A percentile compares a stretch with the other conserved stretches of the same genome.
Evolutionary conservation across 352 stramenopile genomes (phyloP).

Genomic region (Globisporangium nodosum): DNA sequence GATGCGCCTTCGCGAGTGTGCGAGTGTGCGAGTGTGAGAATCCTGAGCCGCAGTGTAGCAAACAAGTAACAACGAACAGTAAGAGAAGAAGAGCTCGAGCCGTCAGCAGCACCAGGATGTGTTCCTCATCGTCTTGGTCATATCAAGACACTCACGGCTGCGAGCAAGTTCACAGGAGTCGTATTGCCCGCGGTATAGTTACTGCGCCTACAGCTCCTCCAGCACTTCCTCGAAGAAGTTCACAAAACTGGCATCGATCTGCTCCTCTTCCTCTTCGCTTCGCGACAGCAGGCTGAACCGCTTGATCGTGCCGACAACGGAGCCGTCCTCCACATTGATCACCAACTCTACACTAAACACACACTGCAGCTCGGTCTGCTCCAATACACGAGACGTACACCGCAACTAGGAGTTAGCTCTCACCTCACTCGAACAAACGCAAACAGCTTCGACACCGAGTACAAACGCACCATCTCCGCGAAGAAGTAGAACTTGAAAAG

Average conservation of each 20-base stretch:
- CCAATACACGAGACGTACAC: neutral
- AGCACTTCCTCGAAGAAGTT: constrained; percentile 77
- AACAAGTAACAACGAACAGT: neutral
- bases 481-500: constrained; percentile 88
- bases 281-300: constrained; percentile 56
- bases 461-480: constrained; percentile 61
- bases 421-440: neutral
- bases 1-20: neutral
- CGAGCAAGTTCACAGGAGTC: neutral
- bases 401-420: neutral
- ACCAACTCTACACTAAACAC: constrained; percentile 81
- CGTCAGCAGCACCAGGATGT: too few species aligned
- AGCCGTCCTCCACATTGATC: constrained; percentile 49
- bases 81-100: too few species aligned
- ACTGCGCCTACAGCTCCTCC: constrained; percentile 44
- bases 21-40: neutral
- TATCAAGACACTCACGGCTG: neutral
- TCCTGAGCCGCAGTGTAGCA: neutral
- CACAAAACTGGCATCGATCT: constrained; percentile 84
- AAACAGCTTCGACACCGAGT: neutral
- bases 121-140: too few species aligned
- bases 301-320: constrained; percentile 63
- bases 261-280: constrained; percentile 59
- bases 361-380: constrained; percentile 58
- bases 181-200: neutral